Percentiles rank a stretch among this genome's conserved stretches.
phyloP scores from a whole-genome alignment of 2,329 filamentous ascomycete species.

The Ceratocystis ficicola region DNA sequence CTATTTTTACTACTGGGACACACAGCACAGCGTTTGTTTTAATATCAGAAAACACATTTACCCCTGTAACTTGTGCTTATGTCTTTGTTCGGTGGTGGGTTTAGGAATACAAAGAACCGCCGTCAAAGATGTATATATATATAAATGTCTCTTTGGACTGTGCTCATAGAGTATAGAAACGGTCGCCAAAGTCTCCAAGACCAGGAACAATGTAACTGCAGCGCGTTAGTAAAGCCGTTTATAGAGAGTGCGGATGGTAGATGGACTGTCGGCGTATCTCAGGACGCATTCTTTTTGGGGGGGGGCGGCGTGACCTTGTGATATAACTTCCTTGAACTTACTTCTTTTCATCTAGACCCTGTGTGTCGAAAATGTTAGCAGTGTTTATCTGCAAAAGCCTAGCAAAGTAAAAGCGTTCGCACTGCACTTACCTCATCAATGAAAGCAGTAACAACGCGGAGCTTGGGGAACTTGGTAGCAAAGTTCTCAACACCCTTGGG shows the following conservation, averaged over 20 bases:
- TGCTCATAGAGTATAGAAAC: slow-evolving; percentile 61
- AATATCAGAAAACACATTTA: slow-evolving; percentile 8
- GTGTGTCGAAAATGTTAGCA: slow-evolving; percentile 6
- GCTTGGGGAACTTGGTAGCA: slow-evolving; percentile 73
- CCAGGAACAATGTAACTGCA: slow-evolving; percentile 89
- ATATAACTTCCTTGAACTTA: slow-evolving; percentile 35
- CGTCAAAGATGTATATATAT: not conserved
- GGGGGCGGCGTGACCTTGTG: not conserved
- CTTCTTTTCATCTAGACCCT: slow-evolving; percentile 96
- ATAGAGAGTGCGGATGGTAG: not conserved
- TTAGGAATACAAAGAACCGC: too few relatives aligned
- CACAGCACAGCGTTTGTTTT: slow-evolving; percentile 10
- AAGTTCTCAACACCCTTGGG: slow-evolving; percentile 86
- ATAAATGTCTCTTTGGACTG: not conserved
- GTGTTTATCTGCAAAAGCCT: not conserved
- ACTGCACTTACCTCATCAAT: slow-evolving; percentile 57
- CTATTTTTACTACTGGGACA: slow-evolving; percentile 12
- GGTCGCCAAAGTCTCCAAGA: slow-evolving; percentile 86
- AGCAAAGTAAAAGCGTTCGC: not conserved
- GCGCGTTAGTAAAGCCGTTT: slow-evolving; percentile 8
- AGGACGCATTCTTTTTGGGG: not conserved
- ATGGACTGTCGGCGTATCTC: not conserved
- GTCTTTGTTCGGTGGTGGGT: not conserved
- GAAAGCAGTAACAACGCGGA: slow-evolving; percentile 89
- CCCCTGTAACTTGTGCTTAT: not conserved